A percentile compares a stretch with the other conserved stretches of the same genome.
phyloP scores from a whole-genome alignment of 768 basidiomycete species.

The Cystobasidium ongulense region DNA sequence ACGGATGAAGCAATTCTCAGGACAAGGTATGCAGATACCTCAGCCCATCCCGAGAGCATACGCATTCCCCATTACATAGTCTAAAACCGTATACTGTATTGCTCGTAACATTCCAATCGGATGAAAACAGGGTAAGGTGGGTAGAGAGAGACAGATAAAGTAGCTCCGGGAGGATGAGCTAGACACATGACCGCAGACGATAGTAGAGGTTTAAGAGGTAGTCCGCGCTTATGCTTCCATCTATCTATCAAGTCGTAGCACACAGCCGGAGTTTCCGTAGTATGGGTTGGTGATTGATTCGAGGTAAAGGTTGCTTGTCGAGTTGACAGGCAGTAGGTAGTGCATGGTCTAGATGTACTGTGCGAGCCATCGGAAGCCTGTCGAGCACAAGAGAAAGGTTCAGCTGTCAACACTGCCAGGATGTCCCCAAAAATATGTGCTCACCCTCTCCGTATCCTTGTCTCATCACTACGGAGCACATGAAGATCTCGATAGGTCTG shows the following conservation, averaged over 20 bases:
- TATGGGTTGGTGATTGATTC: no score
- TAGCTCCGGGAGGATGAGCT: no score
- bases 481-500: slow-evolving; percentile 97
- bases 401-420: not conserved
- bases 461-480: slow-evolving; percentile 95
- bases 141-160: no score
- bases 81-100: not conserved
- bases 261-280: no score
- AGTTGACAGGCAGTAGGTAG: not conserved
- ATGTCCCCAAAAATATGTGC: not conserved
- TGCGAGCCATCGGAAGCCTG: slow-evolving; percentile 42
- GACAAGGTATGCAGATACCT: no score
- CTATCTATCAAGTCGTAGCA: no score
- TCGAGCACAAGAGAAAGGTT: not conserved
- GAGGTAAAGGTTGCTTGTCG: no score
- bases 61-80: not conserved
- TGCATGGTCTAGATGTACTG: slow-evolving; percentile 36
- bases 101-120: not conserved
- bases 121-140: not conserved
- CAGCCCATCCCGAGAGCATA: no score
- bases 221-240: no score
- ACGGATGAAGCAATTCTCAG: no score
- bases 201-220: no score
- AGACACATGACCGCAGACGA: no score
- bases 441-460: slow-evolving; percentile 28